These are phyloP conservation scores for Coemansia asiatica DNA, from an alignment of 192 early-diverging fungal genomes.

Conservation along the genomic window DNA sequence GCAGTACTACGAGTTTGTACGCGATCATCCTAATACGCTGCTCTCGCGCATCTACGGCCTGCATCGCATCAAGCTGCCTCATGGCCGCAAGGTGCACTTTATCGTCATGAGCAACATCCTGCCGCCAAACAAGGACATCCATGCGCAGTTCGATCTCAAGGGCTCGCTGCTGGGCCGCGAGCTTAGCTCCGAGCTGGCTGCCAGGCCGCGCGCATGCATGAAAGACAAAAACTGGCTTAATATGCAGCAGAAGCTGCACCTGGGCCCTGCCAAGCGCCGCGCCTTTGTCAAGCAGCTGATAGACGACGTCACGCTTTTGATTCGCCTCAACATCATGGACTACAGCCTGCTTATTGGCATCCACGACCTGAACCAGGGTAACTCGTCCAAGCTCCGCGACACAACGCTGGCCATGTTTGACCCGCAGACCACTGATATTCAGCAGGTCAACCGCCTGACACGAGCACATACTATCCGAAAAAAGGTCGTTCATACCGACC, in stretches of 20 bases:
- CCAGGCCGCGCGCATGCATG: constrained; percentile 85
- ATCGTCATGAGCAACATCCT: constrained; percentile 99
- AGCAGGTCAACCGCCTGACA: constrained; percentile 47
- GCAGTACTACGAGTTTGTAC: constrained; percentile 89
- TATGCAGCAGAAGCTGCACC: constrained; percentile 66
- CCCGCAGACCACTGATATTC: constrained; percentile 55
- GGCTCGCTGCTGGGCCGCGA: constrained; percentile 87
- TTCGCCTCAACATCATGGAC: constrained; percentile 92
- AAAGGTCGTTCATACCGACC: constrained; percentile 53
- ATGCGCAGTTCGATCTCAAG: constrained; percentile 95
- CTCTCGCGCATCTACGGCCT: constrained; percentile 93
- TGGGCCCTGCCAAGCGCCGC: constrained; percentile 81
- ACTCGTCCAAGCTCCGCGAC: constrained; percentile 88
- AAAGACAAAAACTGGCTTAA: constrained; percentile 98
- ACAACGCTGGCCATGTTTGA: constrained; percentile 85
- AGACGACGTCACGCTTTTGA: constrained; percentile 77
- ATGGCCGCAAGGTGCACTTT: constrained; percentile 94
- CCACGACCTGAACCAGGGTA: constrained; percentile 82
- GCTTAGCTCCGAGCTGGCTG: constrained; percentile 69
- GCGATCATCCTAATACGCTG: constrained; percentile 86
- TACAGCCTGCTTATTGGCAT: constrained; percentile 94
- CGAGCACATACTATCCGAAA: constrained; percentile 57
- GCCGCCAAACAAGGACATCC: constrained; percentile 95
- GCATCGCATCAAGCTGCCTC: constrained; percentile 93
- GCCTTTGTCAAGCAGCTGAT: constrained; percentile 84